These are phyloP conservation scores for Trichosporon coremiiforme DNA, from an alignment of 1,284 basidiomycete species.

Conservation along the genomic window DNA sequence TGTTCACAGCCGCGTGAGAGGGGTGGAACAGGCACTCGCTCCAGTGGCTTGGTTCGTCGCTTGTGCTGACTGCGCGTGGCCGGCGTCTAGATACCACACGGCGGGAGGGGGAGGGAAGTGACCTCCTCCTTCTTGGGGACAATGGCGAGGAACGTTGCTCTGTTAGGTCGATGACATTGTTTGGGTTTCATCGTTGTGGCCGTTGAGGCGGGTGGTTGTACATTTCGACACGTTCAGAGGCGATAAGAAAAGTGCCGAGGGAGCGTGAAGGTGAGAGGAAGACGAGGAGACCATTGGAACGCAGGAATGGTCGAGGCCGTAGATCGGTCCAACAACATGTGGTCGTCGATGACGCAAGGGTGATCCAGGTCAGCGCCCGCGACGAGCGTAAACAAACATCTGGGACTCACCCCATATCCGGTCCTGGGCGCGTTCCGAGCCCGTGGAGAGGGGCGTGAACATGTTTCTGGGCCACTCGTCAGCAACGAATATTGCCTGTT, in stretches of 20 bases:
- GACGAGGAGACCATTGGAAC: no score
- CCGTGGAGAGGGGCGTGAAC: conserved; percentile 56
- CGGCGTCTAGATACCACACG: conserved; percentile 10
- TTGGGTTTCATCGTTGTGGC: no score
- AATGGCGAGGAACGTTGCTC: neutral
- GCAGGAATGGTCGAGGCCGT: neutral
- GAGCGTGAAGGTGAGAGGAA: no score
- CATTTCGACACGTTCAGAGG: no score
- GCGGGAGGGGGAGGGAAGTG: neutral
- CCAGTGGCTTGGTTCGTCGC: conserved; percentile 37
- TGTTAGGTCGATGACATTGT: neutral
- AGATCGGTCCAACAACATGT: conserved; percentile 6
- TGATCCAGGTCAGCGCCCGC: neutral
- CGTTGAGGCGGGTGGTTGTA: no score
- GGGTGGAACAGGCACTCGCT: conserved; percentile 51
- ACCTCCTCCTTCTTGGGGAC: conserved; percentile 5
- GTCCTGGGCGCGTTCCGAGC: conserved; percentile 54
- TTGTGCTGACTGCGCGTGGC: conserved; percentile 35
- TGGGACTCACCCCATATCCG: conserved; percentile 52
- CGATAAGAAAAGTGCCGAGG: no score
- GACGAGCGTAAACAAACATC: neutral
- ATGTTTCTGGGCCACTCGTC: conserved; percentile 29
- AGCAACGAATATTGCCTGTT: no score
- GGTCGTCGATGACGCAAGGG: conserved; percentile 9
- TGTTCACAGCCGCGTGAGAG: conserved; percentile 55